Base-by-base conservation (phyloP, 2,329 filamentous ascomycete species). In the Teratosphaeria gauchensis region DNA sequence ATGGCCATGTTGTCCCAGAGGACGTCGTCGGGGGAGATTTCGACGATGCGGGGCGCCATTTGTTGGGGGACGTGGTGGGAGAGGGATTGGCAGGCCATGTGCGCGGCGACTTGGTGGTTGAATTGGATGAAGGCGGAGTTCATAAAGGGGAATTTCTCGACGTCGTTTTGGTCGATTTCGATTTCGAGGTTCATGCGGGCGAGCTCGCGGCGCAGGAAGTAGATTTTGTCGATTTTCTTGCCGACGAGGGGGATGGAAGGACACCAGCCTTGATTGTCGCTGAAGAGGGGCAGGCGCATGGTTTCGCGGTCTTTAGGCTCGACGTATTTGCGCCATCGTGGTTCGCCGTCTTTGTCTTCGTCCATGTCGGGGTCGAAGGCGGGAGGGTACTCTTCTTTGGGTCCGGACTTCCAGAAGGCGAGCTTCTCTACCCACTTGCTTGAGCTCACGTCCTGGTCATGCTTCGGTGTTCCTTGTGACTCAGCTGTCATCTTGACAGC, bases 71-170 rank as follows among this genome's bases (percentile, higher is more conserved):
- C 74, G 68, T 99, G 94, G 71, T 97, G 91, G 46, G 88, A 91
- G 53, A 95, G 81, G 54, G 90, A 86, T 72, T 99, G 94, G 71
- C 91, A 96, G 59, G 92, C 94, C 94, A 99, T 97, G 69, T 99
- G 94, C 0, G 94, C 94, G 5, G 92, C 92, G 1, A 96, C 89
- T 71, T 99, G 94, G 69, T 96, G 88, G 69, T 99, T 96, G 80
- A 99, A 99, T 71, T 99, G 94, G 61, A 99, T 91, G 66, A 99
- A 99, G 0, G 94, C 94, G 0, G 92, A 96, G 68, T 89, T 96
- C 91, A 96, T 95, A 53, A 92, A 76, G 0, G 92, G 92, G 62
- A 90, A 97, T 4, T 87, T 84, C 64, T 96, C 92, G 0, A 89
- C 87, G 54, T 94, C 81, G 56, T 87, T 82, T 71, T 99, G 94